A percentile compares a stretch with the other conserved stretches of the same genome.
Conservation (phyloP, 1,284 basidiomycete species). For the Pascua guehoae region DNA sequence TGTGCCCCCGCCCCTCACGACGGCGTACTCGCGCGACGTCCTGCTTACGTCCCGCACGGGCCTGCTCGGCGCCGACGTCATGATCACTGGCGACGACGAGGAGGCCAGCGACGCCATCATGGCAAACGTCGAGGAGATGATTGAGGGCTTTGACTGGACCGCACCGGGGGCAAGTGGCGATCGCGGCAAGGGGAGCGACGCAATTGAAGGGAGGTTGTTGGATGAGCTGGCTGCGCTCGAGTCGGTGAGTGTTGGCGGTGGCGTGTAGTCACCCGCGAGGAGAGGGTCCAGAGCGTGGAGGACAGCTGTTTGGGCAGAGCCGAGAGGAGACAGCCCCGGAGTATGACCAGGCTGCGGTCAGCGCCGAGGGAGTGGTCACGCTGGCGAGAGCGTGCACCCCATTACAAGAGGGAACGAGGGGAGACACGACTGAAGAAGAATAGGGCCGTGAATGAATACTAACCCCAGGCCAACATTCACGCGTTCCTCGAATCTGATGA, state of each 20-base stretch:
- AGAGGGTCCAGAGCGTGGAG: no score
- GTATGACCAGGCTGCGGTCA: no score
- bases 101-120: slow-evolving; percentile 75
- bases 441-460: not conserved
- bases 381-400: no score
- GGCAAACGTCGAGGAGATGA: slow-evolving; percentile 92
- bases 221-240: slow-evolving; percentile 87
- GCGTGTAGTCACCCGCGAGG: no score
- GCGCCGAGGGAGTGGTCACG: no score
- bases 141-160: slow-evolving; percentile 96
- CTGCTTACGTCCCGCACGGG: slow-evolving; percentile 56
- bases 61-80: slow-evolving; percentile 35
- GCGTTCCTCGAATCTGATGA: slow-evolving; percentile 92
- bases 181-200: slow-evolving; percentile 62
- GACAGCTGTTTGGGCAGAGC: no score
- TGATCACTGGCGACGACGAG: slow-evolving; percentile 52
- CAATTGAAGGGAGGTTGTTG: slow-evolving; percentile 77
- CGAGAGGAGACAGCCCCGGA: no score
- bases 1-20: slow-evolving; percentile 43
- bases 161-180: slow-evolving; percentile 33
- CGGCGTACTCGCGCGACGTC: slow-evolving; percentile 57
- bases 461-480: slow-evolving; percentile 81
- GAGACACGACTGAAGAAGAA: no score
- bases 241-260: slow-evolving; percentile 58
- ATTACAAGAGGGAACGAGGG: no score